Evolutionary conservation across 2,329 filamentous ascomycete genomes (phyloP).

Genomic region (Plenodomus tracheiphilus): DNA sequence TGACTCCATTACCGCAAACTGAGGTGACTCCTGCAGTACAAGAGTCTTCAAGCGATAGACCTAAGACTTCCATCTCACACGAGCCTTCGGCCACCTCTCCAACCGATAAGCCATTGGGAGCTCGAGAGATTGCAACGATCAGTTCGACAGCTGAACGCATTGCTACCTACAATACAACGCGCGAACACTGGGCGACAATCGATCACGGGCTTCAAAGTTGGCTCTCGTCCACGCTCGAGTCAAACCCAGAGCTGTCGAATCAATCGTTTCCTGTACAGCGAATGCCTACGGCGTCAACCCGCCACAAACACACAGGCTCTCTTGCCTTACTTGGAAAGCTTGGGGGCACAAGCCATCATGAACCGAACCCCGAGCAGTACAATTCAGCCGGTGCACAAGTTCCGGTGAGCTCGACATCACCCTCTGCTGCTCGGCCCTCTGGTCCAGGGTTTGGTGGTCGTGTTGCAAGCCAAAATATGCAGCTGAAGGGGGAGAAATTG

Average conservation of each 20-base stretch:
- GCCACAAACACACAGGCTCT: slow-evolving; percentile 42
- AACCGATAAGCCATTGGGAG: slow-evolving; percentile 53
- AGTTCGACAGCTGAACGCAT: slow-evolving; percentile 70
- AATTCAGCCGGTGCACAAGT: slow-evolving; percentile 30
- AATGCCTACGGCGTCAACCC: slow-evolving; percentile 31
- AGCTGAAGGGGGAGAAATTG: slow-evolving; percentile 84
- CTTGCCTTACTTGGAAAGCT: slow-evolving; percentile 44
- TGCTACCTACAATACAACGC: slow-evolving; percentile 71
- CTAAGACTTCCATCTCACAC: slow-evolving; percentile 16
- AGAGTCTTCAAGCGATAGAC: slow-evolving; percentile 9
- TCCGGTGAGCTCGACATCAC: slow-evolving; percentile 28
- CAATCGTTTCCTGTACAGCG: slow-evolving; percentile 23
- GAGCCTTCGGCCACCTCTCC: slow-evolving; percentile 22
- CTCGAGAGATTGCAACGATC: slow-evolving; percentile 77
- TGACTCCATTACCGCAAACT: slow-evolving; percentile 6
- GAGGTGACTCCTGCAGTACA: slow-evolving; percentile 1
- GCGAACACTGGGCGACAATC: slow-evolving; percentile 69
- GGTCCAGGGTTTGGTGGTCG: slow-evolving; percentile 25
- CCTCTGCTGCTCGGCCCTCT: slow-evolving; percentile 19
- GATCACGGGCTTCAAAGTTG: slow-evolving; percentile 74
- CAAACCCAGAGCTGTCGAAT: slow-evolving; percentile 57
- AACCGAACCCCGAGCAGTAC: slow-evolving; percentile 22
- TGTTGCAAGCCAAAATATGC: slow-evolving; percentile 53
- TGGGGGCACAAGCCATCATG: slow-evolving; percentile 24
- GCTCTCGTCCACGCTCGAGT: slow-evolving; percentile 55